These are phyloP conservation scores for Fusarium lyarnte DNA, from an alignment of 2,329 filamentous ascomycete species.

Conservation along the genomic window DNA sequence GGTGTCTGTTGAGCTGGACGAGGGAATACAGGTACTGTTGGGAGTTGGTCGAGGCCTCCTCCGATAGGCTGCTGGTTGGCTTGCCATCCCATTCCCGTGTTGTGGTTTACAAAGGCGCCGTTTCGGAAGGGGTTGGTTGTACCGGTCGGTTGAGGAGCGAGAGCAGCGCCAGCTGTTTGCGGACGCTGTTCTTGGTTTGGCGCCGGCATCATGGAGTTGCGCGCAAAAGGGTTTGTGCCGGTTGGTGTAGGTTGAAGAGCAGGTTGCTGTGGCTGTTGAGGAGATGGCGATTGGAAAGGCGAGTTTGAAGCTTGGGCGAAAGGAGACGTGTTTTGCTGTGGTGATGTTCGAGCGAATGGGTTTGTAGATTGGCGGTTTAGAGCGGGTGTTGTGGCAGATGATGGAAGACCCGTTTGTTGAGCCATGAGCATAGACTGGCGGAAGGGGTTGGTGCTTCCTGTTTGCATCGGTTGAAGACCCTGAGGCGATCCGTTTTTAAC, in stretches of 20 bases:
- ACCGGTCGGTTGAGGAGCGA: constrained; percentile 82
- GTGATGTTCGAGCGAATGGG: constrained; percentile 79
- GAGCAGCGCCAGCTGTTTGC: constrained; percentile 57
- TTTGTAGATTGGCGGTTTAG: constrained; percentile 78
- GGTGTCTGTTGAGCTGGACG: constrained; percentile 73
- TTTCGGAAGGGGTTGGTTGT: constrained; percentile 96
- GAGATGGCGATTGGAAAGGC: constrained; percentile 57
- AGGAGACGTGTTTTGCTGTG: constrained; percentile 51
- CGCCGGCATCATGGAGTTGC: constrained; percentile 48
- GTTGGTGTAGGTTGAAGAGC: constrained; percentile 60
- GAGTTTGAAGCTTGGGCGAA: constrained; percentile 51
- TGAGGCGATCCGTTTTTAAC: constrained; percentile 36
- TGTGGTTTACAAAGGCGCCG: constrained; percentile 87
- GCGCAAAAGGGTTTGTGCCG: constrained; percentile 69
- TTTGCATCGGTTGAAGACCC: constrained; percentile 40
- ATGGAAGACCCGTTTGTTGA: constrained; percentile 62
- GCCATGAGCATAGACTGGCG: constrained; percentile 84
- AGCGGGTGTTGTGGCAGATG: constrained; percentile 54
- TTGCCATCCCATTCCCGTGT: constrained; percentile 91
- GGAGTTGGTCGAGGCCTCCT: constrained; percentile 80
- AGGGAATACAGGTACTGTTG: constrained; percentile 87
- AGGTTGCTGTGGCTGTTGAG: constrained; percentile 42
- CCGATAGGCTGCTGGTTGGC: constrained; percentile 80
- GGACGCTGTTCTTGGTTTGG: constrained; percentile 54
- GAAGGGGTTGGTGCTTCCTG: constrained; percentile 85